Evolutionary conservation across 2,329 filamentous ascomycete genomes (phyloP), one percentile per base, ranked within the genome.

Genomic region (Alternaria burnsii): DNA sequence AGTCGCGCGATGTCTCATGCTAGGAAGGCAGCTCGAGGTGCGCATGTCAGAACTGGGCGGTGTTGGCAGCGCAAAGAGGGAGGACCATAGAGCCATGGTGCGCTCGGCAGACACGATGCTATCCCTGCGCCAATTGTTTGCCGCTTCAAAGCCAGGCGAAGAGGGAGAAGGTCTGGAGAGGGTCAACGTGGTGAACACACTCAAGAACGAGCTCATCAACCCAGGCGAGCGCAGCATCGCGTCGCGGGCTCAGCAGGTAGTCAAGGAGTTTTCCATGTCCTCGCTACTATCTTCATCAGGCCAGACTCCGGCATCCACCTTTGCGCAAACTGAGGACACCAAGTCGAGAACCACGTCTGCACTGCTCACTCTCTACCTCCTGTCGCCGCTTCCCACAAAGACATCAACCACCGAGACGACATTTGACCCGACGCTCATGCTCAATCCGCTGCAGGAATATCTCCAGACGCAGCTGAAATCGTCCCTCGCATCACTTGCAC

Each of bases 1-100:
- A 0, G 91, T 97, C 12, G 89, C 88, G 43, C 85, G 94, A 52
- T 94, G 91, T 73, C 83, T 98, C 42, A 90, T 91, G 72, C 82
- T 98, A 3, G 93, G 92, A 0, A 84, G 94, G 44, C 93, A 97
- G 80, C 85, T 99, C 11, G 93, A 98, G 76, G 86, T 91, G n/a
- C 91, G 97, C 76, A 86, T 96, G 73, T 82, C 87, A 0, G 93
- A 97, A 77, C 82, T 92, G 5, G 84, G 83, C 2, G 80, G 83
- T 2, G 77, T 80, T 26, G 71, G 82, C 54, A 76, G 82, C 61
- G 61, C 73, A 28, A 84, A 82, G 58, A 88, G 87, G 64, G 90
- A 93, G 68, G 92, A 95, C 66, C 89, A 94, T 70, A 84, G 88
- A 43, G 90, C 91, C 1, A 85, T 97, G 71, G 87, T 97, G n/a